Percentiles rank a stretch among this genome's conserved stretches.
Evolutionary conservation across 192 early-diverging fungal species (phyloP).

Genomic region (Podochytrium sp.): DNA sequence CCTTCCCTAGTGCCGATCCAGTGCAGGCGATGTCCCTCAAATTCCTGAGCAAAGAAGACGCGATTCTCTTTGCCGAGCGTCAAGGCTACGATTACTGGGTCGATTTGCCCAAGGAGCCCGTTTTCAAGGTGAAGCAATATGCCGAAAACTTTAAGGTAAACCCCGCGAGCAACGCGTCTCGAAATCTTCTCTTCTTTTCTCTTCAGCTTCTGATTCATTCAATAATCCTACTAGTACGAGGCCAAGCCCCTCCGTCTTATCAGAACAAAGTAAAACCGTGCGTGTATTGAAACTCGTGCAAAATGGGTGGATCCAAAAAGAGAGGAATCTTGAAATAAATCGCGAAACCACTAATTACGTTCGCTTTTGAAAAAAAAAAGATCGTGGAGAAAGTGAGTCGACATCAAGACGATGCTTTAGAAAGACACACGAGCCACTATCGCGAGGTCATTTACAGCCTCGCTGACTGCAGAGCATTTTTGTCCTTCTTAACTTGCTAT

Average conservation of each 20-base stretch:
- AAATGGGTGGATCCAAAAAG: too few species aligned
- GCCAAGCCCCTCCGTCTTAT: slow-evolving; percentile 19
- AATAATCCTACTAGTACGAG: neutral
- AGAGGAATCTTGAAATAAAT: too few species aligned
- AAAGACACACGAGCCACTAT: too few species aligned
- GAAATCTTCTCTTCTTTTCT: neutral
- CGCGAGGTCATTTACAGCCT: too few species aligned
- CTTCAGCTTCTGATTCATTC: neutral
- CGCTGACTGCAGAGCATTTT: too few species aligned
- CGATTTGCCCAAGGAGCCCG: slow-evolving; percentile 83
- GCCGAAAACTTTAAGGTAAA: slow-evolving; percentile 85
- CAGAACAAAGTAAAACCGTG: slow-evolving; percentile 33
- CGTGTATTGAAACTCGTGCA: too few species aligned
- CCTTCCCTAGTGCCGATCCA: slow-evolving; percentile 70
- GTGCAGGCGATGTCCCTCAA: slow-evolving; percentile 81
- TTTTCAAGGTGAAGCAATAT: slow-evolving; percentile 83
- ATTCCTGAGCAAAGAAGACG: slow-evolving; percentile 85
- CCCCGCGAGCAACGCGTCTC: neutral
- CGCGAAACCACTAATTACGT: too few species aligned
- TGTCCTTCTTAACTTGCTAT: too few species aligned
- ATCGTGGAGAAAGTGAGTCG: too few species aligned
- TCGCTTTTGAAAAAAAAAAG: too few species aligned
- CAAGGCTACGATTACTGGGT: slow-evolving; percentile 94
- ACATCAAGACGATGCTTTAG: too few species aligned
- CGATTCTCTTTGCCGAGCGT: slow-evolving; percentile 92